Evolutionary conservation across 1,284 basidiomycete species (phyloP).

Genomic region (Ganoderma sp.): DNA sequence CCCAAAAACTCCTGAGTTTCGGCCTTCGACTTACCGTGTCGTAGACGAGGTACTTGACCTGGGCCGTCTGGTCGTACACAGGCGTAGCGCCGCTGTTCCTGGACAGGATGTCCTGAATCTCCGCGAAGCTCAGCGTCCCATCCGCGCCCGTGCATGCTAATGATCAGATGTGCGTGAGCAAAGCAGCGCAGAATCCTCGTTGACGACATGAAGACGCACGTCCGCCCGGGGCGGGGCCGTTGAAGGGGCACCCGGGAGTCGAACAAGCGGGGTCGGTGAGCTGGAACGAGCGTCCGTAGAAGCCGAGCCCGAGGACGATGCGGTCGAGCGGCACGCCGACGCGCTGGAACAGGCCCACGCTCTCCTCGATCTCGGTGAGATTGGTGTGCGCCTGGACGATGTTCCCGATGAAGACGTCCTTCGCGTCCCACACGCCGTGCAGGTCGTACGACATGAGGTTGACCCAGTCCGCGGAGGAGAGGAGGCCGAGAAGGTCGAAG

Average conservation of each 20-base stretch:
- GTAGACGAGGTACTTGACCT: constrained; percentile 2
- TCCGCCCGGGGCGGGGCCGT: constrained; percentile 14
- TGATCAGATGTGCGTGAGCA: neutral
- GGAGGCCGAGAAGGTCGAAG: constrained; percentile 39
- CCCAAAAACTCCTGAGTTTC: neutral
- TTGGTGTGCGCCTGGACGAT: neutral
- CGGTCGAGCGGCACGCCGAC: constrained; percentile 23
- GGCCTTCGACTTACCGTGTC: neutral
- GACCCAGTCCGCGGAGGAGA: constrained; percentile 37
- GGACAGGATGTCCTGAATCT: constrained; percentile 20
- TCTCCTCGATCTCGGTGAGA: constrained; percentile 24
- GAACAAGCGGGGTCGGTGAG: constrained; percentile 10
- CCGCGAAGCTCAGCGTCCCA: constrained; percentile 24
- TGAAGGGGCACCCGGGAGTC: constrained; percentile 21
- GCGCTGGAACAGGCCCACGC: constrained; percentile 28
- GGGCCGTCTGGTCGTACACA: neutral
- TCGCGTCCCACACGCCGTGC: constrained; percentile 29
- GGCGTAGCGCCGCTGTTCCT: too few species aligned
- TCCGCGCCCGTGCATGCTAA: constrained; percentile 21
- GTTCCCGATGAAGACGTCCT: neutral
- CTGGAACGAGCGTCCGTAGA: constrained; percentile 29
- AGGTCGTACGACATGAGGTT: constrained; percentile 37
- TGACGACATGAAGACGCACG: neutral
- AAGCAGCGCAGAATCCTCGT: neutral
- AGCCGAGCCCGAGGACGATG: constrained; percentile 26